A percentile compares a stretch with the other conserved stretches of the same genome.
Conservation (phyloP, 2,329 filamentous ascomycete genomes). For the Cercospora sp. region DNA sequence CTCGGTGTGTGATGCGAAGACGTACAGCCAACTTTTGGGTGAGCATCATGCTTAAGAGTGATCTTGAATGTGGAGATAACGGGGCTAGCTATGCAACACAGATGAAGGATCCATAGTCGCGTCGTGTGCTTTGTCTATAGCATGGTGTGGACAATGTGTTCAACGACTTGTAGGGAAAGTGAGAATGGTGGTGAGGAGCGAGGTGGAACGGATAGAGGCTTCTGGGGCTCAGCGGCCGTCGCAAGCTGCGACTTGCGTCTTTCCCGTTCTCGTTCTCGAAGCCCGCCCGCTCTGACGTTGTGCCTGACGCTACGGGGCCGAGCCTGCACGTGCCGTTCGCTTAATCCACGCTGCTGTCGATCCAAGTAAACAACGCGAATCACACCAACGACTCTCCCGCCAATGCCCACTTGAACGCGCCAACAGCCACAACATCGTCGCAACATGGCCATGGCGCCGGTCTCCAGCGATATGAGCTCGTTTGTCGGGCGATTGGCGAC, state of each 20-base stretch:
- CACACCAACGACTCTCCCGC: constrained; percentile 1
- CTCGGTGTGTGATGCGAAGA: constrained; percentile 2
- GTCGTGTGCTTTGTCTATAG: background rate
- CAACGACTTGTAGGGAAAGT: constrained; percentile 7
- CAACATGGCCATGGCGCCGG: constrained; percentile 42
- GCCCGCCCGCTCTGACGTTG: constrained; percentile 5
- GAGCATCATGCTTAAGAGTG: constrained; percentile 27
- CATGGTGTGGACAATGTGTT: constrained; percentile 7
- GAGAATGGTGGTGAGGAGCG: background rate
- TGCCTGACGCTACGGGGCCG: constrained; percentile 1
- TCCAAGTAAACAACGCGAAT: constrained; percentile 7
- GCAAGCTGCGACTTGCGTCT: constrained; percentile 2
- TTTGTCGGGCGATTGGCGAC: constrained; percentile 77
- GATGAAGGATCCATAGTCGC: constrained; percentile 10
- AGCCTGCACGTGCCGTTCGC: constrained; percentile 8
- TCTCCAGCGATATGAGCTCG: constrained; percentile 53
- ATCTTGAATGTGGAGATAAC: background rate
- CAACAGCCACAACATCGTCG: constrained; percentile 6
- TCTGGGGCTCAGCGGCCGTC: background rate
- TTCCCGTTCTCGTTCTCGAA: constrained; percentile 8
- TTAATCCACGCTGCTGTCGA: constrained; percentile 1
- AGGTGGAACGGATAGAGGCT: background rate
- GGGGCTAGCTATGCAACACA: constrained; percentile 9
- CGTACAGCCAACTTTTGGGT: constrained; percentile 34
- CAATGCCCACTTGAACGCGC: constrained; percentile 6